Conservation (phyloP, 352 stramenopile species). For the Globisporangium solare region DNA sequence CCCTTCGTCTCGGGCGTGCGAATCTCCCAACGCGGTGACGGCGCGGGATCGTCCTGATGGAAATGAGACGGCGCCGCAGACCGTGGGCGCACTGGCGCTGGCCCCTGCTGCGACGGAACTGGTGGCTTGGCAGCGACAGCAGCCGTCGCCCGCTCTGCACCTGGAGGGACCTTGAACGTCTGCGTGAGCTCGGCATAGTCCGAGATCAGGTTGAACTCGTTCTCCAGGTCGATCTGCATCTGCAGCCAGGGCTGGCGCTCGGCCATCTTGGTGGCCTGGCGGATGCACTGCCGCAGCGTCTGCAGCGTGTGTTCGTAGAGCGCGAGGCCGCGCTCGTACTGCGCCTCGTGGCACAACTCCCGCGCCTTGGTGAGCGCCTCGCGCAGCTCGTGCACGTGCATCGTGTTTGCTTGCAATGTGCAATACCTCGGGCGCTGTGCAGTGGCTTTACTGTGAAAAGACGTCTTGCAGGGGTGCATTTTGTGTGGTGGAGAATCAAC, state of each 20-base stretch:
- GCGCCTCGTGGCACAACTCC: slow-evolving; percentile 55
- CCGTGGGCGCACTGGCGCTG: slow-evolving; percentile 12
- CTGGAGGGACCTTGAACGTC: slow-evolving; percentile 50
- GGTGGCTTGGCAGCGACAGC: no score
- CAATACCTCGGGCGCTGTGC: background rate
- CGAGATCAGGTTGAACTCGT: slow-evolving; percentile 67
- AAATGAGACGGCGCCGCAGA: background rate
- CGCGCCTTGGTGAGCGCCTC: slow-evolving; percentile 45
- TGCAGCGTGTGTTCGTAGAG: slow-evolving; percentile 59
- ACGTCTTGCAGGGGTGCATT: no score
- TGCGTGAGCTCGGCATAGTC: slow-evolving; percentile 77
- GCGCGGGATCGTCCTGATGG: slow-evolving; percentile 18
- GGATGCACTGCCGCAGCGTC: slow-evolving; percentile 57
- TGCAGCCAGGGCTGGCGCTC: slow-evolving; percentile 82
- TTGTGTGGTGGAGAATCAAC: no score
- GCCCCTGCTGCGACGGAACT: slow-evolving; percentile 6
- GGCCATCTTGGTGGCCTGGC: slow-evolving; percentile 58
- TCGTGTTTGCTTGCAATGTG: slow-evolving; percentile 12
- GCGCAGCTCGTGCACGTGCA: slow-evolving; percentile 61
- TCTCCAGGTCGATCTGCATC: slow-evolving; percentile 83
- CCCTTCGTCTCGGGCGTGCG: slow-evolving; percentile 32
- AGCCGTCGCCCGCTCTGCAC: slow-evolving; percentile 8
- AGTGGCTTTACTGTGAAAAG: background rate
- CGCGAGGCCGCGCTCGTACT: slow-evolving; percentile 58
- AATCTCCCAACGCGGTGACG: slow-evolving; percentile 49